A percentile compares a stretch with the other conserved stretches of the same genome.
Conservation (phyloP, 2,329 filamentous ascomycete genomes). For the Xenosphaeropsis pyriputrescens region DNA sequence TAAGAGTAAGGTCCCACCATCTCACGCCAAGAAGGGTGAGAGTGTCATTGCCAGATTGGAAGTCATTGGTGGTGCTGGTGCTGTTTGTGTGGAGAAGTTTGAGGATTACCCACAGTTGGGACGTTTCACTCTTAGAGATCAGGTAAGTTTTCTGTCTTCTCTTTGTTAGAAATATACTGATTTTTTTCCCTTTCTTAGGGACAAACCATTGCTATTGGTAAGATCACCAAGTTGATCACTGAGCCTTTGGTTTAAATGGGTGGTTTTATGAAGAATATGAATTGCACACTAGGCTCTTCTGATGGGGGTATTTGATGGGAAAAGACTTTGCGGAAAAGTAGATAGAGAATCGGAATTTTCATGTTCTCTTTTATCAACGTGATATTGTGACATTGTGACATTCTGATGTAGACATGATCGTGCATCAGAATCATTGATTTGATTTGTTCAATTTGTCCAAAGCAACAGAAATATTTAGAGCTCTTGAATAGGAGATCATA, state of each 20-base stretch:
- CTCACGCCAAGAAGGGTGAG: conserved; percentile 70
- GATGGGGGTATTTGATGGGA: no score
- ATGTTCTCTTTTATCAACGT: no score
- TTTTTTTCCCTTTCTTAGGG: conserved; percentile 50
- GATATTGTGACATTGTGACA: no score
- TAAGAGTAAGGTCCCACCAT: conserved; percentile 85
- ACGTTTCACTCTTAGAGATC: conserved; percentile 78
- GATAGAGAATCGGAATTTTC: no score
- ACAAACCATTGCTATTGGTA: conserved; percentile 98
- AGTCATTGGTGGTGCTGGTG: conserved; percentile 70
- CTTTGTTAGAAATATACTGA: background rate
- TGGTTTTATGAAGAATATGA: no score
- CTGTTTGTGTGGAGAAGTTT: conserved; percentile 86
- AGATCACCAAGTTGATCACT: conserved; percentile 81
- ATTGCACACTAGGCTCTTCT: no score
- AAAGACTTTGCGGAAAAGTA: no score
- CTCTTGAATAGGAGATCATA: no score
- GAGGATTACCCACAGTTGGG: conserved; percentile 94
- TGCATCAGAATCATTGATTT: no score
- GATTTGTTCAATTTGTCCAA: no score
- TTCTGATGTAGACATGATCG: no score
- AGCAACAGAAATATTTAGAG: no score
- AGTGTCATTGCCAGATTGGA: conserved; percentile 88
- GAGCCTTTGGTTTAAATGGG: conserved; percentile 2
- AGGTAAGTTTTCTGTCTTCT: conserved; percentile 33